phyloP scores from a whole-genome alignment of 371 early-diverging fungal species.

The Nematocida sp. region DNA sequence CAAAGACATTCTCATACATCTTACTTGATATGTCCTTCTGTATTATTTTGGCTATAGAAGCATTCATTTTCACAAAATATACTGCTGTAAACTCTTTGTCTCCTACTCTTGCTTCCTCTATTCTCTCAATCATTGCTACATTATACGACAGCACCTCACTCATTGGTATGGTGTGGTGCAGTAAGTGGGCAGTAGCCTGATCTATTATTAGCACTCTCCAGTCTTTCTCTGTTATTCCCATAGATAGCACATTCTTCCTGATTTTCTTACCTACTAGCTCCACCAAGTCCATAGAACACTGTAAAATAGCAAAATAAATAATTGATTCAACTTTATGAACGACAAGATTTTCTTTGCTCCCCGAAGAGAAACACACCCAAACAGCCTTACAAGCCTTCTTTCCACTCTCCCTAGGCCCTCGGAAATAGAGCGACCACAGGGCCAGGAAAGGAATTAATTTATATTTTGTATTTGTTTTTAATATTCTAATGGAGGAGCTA shows the following conservation, averaged over 20 bases:
- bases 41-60: constrained; percentile 46
- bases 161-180: constrained; percentile 58
- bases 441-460: not conserved
- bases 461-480: constrained; percentile 29
- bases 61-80: constrained; percentile 57
- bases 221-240: constrained; percentile 34
- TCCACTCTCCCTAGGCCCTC: too few species aligned
- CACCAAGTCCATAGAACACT: constrained; percentile 55
- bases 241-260: constrained; percentile 52
- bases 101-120: constrained; percentile 51
- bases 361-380: too few species aligned
- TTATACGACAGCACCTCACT: constrained; percentile 60
- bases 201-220: constrained; percentile 63
- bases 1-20: constrained; percentile 50
- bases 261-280: constrained; percentile 55
- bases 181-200: constrained; percentile 55
- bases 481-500: constrained; percentile 34
- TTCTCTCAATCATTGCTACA: constrained; percentile 53
- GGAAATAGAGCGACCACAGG: not conserved
- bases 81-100: constrained; percentile 59
- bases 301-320: not conserved
- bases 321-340: not conserved
- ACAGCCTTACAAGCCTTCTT: too few species aligned
- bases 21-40: constrained; percentile 56
- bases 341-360: too few species aligned